Evolutionary conservation across 495 filamentous ascomycete genomes (phyloP).

Genomic region (Podospora bellae-mahoneyi): DNA sequence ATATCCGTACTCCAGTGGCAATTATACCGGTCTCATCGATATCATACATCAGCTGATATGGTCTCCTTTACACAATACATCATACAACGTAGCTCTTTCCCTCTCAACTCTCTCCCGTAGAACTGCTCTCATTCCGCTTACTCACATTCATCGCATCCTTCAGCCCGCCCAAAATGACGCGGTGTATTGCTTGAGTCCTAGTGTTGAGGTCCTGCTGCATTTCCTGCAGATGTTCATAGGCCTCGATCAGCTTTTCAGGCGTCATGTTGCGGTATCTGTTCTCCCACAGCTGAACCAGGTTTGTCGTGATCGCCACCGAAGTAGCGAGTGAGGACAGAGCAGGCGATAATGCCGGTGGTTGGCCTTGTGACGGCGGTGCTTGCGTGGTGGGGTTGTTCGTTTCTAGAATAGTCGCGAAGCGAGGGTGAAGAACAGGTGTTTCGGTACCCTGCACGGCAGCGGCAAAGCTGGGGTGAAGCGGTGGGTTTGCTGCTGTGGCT

Average conservation of each 20-base stretch:
- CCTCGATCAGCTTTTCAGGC: not conserved
- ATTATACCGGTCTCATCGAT: too few species aligned
- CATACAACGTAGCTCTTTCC: not conserved
- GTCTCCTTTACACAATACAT: not conserved
- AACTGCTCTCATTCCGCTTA: not conserved
- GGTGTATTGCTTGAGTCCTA: slow-evolving; percentile 23
- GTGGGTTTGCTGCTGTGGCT: not conserved
- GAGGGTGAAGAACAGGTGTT: not conserved
- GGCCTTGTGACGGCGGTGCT: not conserved
- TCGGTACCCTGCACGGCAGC: not conserved
- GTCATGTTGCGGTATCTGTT: slow-evolving; percentile 17
- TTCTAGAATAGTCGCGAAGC: not conserved
- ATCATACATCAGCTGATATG: too few species aligned
- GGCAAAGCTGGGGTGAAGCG: slow-evolving; percentile 1
- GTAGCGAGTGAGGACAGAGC: not conserved
- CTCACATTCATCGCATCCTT: not conserved
- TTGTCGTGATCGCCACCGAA: not conserved
- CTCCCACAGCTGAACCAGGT: slow-evolving; percentile 19
- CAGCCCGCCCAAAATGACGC: slow-evolving; percentile 15
- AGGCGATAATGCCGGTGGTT: not conserved
- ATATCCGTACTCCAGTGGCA: too few species aligned
- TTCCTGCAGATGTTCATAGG: slow-evolving; percentile 17
- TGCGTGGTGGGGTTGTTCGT: not conserved
- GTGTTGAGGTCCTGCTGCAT: slow-evolving; percentile 25
- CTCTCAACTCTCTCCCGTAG: not conserved